Conservation (phyloP, 371 early-diverging fungal genomes). For the Saksenaea vasiformis region DNA sequence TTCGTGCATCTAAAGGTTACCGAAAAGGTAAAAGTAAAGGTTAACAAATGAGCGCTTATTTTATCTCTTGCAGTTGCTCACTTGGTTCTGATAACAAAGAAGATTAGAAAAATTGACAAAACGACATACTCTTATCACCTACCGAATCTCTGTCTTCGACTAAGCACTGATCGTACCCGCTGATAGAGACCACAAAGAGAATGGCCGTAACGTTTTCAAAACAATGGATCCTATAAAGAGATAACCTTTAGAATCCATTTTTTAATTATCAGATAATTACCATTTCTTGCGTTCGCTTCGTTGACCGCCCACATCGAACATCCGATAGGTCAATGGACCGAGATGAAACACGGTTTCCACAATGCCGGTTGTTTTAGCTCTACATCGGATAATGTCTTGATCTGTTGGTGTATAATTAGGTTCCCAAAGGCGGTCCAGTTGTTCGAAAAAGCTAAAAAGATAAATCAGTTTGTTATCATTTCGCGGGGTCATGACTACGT, state of each 20-base stretch:
- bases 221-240: slow-evolving; percentile 72
- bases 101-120: neutral
- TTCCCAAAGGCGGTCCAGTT: slow-evolving; percentile 77
- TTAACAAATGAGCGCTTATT: neutral
- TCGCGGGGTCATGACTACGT: slow-evolving; percentile 21
- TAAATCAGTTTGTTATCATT: neutral
- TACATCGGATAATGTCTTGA: slow-evolving; percentile 79
- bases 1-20: slow-evolving; percentile 81
- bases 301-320: slow-evolving; percentile 97
- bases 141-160: slow-evolving; percentile 91
- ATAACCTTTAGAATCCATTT: neutral
- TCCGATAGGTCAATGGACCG: slow-evolving; percentile 77
- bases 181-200: slow-evolving; percentile 89
- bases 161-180: slow-evolving; percentile 93
- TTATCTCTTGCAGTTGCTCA: neutral
- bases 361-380: slow-evolving; percentile 87
- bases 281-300: slow-evolving; percentile 93
- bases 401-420: slow-evolving; percentile 79
- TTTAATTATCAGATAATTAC: slow-evolving; percentile 15
- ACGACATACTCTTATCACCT: slow-evolving; percentile 42
- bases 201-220: slow-evolving; percentile 94
- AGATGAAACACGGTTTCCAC: slow-evolving; percentile 84
- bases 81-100: slow-evolving; percentile 25
- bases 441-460: slow-evolving; percentile 71
- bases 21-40: neutral